Conservation (phyloP, 345 rosid species). For the Garcia nutans region DNA sequence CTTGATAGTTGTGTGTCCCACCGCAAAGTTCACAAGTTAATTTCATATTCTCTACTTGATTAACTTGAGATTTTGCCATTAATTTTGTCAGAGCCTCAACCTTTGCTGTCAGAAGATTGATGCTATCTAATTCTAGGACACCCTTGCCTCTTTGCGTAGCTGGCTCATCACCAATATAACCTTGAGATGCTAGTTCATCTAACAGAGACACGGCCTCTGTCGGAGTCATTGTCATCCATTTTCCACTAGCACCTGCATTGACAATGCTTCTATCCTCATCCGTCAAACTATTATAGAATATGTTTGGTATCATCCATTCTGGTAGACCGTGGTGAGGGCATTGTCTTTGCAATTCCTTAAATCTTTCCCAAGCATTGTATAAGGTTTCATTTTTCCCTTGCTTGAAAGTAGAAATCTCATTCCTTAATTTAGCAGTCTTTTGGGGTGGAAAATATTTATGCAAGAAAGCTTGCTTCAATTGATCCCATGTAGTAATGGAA, state of each 20-base stretch:
- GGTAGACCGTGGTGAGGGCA: neutral
- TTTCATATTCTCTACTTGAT: too few species aligned
- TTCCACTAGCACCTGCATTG: neutral
- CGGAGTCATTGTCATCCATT: neutral
- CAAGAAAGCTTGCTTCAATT: too few species aligned
- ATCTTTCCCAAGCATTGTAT: too few species aligned
- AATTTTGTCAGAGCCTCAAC: neutral
- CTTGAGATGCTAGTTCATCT: neutral
- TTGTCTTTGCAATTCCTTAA: too few species aligned
- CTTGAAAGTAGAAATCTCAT: neutral
- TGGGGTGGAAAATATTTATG: neutral
- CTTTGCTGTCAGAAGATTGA: neutral
- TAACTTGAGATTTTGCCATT: too few species aligned
- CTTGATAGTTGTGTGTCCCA: too few species aligned
- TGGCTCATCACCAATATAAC: neutral
- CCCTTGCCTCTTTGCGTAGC: neutral
- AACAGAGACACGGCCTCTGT: neutral
- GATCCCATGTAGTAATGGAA: too few species aligned
- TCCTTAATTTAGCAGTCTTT: neutral
- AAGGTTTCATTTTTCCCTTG: neutral
- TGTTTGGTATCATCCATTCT: neutral
- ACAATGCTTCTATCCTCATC: neutral
- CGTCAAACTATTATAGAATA: neutral
- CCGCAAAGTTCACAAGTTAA: too few species aligned
- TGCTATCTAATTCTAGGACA: neutral